phyloP scores from a whole-genome alignment of 805 yeast genomes.

The Teunomyces tritomae region DNA sequence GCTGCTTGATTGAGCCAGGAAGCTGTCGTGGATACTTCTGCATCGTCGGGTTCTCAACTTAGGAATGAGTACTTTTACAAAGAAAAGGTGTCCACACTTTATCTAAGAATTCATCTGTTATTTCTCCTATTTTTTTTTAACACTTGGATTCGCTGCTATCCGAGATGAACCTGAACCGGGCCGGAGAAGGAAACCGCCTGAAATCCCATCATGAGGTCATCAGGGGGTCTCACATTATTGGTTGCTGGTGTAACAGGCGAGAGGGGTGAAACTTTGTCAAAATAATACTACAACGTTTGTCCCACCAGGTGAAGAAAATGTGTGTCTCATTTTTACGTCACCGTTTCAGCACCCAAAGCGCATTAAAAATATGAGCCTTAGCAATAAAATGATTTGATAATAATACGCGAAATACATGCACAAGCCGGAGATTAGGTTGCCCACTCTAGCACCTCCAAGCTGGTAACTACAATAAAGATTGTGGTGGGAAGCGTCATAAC shows the following conservation, averaged over 20 bases:
- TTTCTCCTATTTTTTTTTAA: no score
- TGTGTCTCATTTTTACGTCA: not conserved
- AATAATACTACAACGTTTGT: no score
- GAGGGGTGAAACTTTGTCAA: no score
- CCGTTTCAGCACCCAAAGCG: not conserved
- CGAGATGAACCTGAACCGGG: no score
- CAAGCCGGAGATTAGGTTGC: conserved; percentile 1
- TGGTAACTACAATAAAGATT: conserved; percentile 64
- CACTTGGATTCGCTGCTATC: no score
- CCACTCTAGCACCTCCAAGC: conserved; percentile 53
- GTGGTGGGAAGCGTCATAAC: conserved; percentile 74
- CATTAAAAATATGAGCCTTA: no score
- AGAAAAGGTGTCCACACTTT: no score
- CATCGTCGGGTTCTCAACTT: not conserved
- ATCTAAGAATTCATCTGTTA: no score
- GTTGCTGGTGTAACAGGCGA: no score
- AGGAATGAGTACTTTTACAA: no score
- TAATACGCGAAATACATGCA: not conserved
- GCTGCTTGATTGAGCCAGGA: not conserved
- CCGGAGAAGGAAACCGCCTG: no score
- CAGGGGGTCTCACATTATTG: not conserved
- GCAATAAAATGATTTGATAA: not conserved
- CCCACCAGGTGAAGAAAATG: not conserved
- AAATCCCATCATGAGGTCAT: not conserved
- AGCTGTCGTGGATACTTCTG: not conserved